These are phyloP conservation scores for Flaveria robusta DNA, from an alignment of 129 eudicot genomes.

Conservation along the genomic window DNA sequence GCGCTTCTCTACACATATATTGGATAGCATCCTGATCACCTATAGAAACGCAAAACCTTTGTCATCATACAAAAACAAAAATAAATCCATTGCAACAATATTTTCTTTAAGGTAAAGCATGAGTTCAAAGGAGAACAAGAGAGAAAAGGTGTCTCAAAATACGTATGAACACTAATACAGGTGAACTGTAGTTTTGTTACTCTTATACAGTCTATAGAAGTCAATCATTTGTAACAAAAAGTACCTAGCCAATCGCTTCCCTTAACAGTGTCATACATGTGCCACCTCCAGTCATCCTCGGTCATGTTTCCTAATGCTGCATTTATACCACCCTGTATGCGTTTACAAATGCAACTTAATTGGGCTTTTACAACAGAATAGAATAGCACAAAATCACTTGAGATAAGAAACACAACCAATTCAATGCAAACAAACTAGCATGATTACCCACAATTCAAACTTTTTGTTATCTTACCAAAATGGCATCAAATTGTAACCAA, in stretches of 20 bases:
- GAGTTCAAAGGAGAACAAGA: not conserved
- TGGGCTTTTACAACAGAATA: constrained; percentile 6
- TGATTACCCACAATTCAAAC: not conserved
- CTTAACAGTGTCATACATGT: constrained; percentile 97
- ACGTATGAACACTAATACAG: constrained; percentile 17
- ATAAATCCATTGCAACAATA: not conserved
- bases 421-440: not conserved
- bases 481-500: not conserved
- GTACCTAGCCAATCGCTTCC: constrained; percentile 98
- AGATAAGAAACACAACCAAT: constrained; percentile 16
- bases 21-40: constrained; percentile 99
- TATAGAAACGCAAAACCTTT: constrained; percentile 36
- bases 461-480: constrained; percentile 15
- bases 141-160: not conserved
- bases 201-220: constrained; percentile 1
- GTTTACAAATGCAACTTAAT: constrained; percentile 11
- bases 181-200: not conserved
- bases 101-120: constrained; percentile 6
- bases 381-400: constrained; percentile 1
- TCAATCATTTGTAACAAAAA: constrained; percentile 5
- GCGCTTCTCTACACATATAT: constrained; percentile 99
- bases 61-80: constrained; percentile 13
- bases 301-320: constrained; percentile 96
- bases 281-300: constrained; percentile 99
- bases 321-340: constrained; percentile 88